These are phyloP conservation scores for Kwoniella newhampshirensis DNA, from an alignment of 768 basidiomycete genomes.

Conservation along the genomic window DNA sequence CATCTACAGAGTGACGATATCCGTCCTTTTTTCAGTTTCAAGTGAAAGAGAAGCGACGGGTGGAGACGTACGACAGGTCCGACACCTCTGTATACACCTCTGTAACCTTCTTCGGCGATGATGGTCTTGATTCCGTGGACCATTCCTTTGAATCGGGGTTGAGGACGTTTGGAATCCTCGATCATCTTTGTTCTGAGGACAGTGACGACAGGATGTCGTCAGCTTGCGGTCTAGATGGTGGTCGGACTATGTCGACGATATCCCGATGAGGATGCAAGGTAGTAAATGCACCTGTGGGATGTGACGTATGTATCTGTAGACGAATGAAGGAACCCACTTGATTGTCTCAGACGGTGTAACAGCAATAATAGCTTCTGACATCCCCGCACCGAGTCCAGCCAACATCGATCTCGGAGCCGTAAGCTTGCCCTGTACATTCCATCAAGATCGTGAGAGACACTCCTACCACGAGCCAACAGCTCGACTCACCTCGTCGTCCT, in stretches of 20 bases:
- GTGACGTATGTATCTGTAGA: too few relatives aligned
- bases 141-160: slow-evolving; percentile 82
- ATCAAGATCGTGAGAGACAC: too few relatives aligned
- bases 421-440: slow-evolving; percentile 78
- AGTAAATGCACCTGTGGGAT: too few relatives aligned
- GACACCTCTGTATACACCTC: slow-evolving; percentile 75
- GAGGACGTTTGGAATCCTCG: slow-evolving; percentile 81
- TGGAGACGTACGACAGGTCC: slow-evolving; percentile 77
- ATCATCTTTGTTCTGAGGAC: slow-evolving; percentile 87
- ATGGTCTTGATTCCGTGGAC: slow-evolving; percentile 80
- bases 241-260: background rate
- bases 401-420: slow-evolving; percentile 79
- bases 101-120: slow-evolving; percentile 76
- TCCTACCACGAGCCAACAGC: too few relatives aligned
- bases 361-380: slow-evolving; percentile 87
- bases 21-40: too few relatives aligned
- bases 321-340: slow-evolving; percentile 64
- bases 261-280: too few relatives aligned
- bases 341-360: slow-evolving; percentile 98
- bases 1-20: slow-evolving; percentile 61
- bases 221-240: background rate
- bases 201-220: background rate
- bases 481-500: slow-evolving; percentile 71
- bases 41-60: background rate
- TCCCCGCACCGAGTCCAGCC: slow-evolving; percentile 69